phyloP scores from a whole-genome alignment of 148 eudicot species.

The Drosera capensis region DNA sequence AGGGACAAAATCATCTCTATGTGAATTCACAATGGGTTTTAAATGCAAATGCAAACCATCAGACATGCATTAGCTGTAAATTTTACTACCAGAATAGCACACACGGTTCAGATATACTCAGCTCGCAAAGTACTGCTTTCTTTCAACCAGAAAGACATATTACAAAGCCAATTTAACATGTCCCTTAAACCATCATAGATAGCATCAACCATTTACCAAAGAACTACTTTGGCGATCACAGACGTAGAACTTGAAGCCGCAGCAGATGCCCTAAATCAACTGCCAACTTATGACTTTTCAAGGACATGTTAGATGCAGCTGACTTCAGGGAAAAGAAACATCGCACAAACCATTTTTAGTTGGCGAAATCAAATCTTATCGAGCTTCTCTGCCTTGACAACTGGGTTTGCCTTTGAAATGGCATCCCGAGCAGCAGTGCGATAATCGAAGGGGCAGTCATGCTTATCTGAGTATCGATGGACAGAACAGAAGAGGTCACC shows the following conservation, averaged over 20 bases:
- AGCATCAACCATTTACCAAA: constrained; percentile 3
- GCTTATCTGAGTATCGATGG: constrained; percentile 24
- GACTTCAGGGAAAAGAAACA: neutral
- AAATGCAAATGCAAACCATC: too few relatives aligned
- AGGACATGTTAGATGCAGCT: constrained; percentile 1
- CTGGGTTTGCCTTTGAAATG: constrained; percentile 17
- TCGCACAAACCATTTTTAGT: too few relatives aligned
- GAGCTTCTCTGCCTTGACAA: constrained; percentile 16
- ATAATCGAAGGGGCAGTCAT: constrained; percentile 16
- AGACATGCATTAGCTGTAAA: neutral
- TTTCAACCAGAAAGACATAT: constrained; percentile 4
- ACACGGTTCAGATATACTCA: constrained; percentile 1
- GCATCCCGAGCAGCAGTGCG: constrained; percentile 12
- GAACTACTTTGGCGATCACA: constrained; percentile 4
- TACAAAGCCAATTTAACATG: constrained; percentile 3
- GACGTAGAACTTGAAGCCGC: neutral
- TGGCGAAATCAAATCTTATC: constrained; percentile 9
- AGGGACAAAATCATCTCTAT: too few relatives aligned
- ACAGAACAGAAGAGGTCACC: constrained; percentile 17
- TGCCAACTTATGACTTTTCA: neutral
- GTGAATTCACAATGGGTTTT: too few relatives aligned
- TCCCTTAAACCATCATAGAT: constrained; percentile 1
- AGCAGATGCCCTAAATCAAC: constrained; percentile 1
- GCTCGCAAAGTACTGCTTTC: neutral
- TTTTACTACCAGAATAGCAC: neutral